Evolutionary conservation across 1,284 basidiomycete species (phyloP).

Genomic region (Gymnopus androsaceus): DNA sequence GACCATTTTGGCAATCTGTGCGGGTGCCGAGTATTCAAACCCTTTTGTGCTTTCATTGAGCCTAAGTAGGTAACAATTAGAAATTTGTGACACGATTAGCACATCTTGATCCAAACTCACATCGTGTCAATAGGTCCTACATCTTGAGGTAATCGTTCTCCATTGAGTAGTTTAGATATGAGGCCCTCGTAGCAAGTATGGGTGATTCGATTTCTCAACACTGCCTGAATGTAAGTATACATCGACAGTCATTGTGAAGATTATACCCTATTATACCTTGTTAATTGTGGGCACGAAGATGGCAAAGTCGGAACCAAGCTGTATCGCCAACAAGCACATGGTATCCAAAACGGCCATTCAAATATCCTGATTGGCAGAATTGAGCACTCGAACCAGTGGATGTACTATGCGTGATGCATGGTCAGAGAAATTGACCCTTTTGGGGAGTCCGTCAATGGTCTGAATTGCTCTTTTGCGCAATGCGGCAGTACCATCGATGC

Average conservation of each 20-base stretch:
- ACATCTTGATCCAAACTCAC: constrained; percentile 42
- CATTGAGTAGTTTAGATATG: constrained; percentile 87
- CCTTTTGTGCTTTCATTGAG: constrained; percentile 60
- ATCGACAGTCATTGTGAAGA: not conserved
- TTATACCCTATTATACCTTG: constrained; percentile 72
- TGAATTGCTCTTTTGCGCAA: constrained; percentile 89
- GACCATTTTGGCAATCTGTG: constrained; percentile 85
- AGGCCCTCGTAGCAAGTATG: constrained; percentile 89
- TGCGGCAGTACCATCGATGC: constrained; percentile 72
- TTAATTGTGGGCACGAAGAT: constrained; percentile 97
- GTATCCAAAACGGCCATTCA: constrained; percentile 91
- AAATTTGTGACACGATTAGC: too few relatives aligned
- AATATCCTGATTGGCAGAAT: constrained; percentile 80
- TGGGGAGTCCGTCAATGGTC: constrained; percentile 89
- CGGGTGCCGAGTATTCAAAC: constrained; percentile 74
- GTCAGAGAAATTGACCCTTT: constrained; percentile 98
- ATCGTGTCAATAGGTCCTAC: constrained; percentile 57
- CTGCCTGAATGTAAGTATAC: constrained; percentile 49
- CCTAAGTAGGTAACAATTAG: constrained; percentile 27
- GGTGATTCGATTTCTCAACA: constrained; percentile 79
- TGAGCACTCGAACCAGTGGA: constrained; percentile 88
- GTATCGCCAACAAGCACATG: constrained; percentile 87
- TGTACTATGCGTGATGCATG: constrained; percentile 98
- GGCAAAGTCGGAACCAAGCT: constrained; percentile 95
- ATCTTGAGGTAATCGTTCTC: constrained; percentile 89